These are phyloP conservation scores for Calocybe gangraenosa DNA, from an alignment of 768 basidiomycete genomes.

Conservation along the genomic window DNA sequence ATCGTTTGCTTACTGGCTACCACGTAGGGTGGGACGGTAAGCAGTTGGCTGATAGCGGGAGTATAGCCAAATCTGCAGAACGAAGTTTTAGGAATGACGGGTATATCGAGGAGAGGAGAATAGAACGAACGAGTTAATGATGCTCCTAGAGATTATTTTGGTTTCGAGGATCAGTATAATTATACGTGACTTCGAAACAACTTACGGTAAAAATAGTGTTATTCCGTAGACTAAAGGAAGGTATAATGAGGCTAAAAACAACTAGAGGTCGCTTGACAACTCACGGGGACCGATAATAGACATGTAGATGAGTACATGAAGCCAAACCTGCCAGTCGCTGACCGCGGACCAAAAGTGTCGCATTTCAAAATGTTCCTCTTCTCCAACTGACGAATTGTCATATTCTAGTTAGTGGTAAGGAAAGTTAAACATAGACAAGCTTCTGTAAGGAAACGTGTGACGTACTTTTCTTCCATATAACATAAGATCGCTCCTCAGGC, in stretches of 20 bases:
- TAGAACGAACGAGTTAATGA: constrained; percentile 44
- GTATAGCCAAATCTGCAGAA: constrained; percentile 52
- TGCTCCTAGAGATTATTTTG: constrained; percentile 49
- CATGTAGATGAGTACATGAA: constrained; percentile 57
- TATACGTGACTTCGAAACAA: constrained; percentile 12
- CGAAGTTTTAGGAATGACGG: neutral
- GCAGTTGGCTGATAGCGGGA: constrained; percentile 53
- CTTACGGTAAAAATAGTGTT: constrained; percentile 67
- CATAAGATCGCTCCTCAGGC: constrained; percentile 51
- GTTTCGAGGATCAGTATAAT: neutral
- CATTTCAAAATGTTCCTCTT: constrained; percentile 56
- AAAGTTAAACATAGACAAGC: neutral
- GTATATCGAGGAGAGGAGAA: neutral
- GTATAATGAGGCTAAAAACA: neutral
- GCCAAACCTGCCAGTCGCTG: constrained; percentile 63
- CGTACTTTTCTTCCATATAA: constrained; percentile 55
- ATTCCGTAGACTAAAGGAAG: constrained; percentile 55
- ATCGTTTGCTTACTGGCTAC: constrained; percentile 55
- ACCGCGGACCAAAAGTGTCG: constrained; percentile 52
- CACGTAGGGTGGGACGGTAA: constrained; percentile 67
- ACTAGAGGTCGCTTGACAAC: constrained; percentile 20
- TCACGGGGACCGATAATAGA: constrained; percentile 55
- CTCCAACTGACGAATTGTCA: constrained; percentile 51
- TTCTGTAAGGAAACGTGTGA: neutral
- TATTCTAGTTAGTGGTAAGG: constrained; percentile 32